Evolutionary conservation across 257 asterid genomes (phyloP).

Genomic region (Solanum virginianum): DNA sequence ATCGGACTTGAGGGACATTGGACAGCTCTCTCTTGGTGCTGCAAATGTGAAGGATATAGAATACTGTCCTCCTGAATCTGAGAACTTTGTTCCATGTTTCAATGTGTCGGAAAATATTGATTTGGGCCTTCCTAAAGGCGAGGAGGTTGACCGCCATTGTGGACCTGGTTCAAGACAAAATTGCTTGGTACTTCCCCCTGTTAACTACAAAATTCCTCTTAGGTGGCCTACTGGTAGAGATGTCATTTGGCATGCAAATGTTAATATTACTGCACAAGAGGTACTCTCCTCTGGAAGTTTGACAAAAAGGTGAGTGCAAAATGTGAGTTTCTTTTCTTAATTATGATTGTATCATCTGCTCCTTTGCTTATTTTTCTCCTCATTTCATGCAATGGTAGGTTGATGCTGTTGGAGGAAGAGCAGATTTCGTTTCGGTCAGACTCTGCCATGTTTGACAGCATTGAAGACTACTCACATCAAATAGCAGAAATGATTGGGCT

Average conservation of each 20-base stretch:
- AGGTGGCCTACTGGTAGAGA: constrained; percentile 96
- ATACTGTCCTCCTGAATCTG: constrained; percentile 64
- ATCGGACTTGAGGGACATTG: constrained; percentile 79
- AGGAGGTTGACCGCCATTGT: constrained; percentile 64
- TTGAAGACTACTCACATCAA: constrained; percentile 97
- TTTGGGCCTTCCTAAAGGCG: constrained; percentile 50
- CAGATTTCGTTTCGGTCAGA: constrained; percentile 92
- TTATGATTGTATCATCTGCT: not conserved
- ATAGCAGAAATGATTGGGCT: constrained; percentile 95
- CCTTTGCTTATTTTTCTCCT: not conserved
- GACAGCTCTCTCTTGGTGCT: constrained; percentile 65
- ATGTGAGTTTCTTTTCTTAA: constrained; percentile 1
- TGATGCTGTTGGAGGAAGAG: constrained; percentile 99
- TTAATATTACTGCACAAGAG: constrained; percentile 95
- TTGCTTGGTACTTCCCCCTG: constrained; percentile 86
- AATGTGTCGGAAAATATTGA: constrained; percentile 72
- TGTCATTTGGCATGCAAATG: constrained; percentile 96
- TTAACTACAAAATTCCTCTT: constrained; percentile 71
- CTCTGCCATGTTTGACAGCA: constrained; percentile 70
- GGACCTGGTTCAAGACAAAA: constrained; percentile 36
- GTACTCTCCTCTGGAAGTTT: constrained; percentile 90
- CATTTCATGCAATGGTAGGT: constrained; percentile 29
- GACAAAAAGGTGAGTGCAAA: constrained; percentile 69
- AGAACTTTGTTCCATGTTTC: constrained; percentile 84
- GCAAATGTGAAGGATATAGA: constrained; percentile 61